A percentile compares a stretch with the other conserved stretches of the same genome.
Conservation (phyloP, 305 asterid species). For the Lippia alba region DNA sequence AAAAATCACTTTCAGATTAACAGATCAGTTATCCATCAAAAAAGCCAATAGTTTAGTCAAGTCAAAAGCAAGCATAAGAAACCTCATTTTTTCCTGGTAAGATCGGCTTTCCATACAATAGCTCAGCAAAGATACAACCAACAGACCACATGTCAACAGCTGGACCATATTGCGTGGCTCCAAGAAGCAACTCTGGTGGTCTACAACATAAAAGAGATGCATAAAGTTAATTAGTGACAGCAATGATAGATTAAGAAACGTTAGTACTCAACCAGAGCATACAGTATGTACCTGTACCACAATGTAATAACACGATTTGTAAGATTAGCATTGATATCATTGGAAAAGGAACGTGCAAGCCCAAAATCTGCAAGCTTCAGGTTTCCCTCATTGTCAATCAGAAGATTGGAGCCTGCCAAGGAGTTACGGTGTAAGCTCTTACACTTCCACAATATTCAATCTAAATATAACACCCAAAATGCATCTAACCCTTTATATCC, state of each 20-base stretch:
- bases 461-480: constrained; percentile 23
- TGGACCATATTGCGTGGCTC: constrained; percentile 96
- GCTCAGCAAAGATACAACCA: constrained; percentile 98
- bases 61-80: constrained; percentile 29
- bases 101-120: constrained; percentile 84
- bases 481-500: constrained; percentile 79
- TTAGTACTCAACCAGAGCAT: constrained; percentile 15
- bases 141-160: constrained; percentile 99
- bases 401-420: constrained; percentile 89
- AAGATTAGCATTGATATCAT: constrained; percentile 79
- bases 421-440: constrained; percentile 20
- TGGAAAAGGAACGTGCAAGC: constrained; percentile 85
- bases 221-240: constrained; percentile 20
- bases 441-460: constrained; percentile 11
- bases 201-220: constrained; percentile 42
- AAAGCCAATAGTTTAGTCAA: constrained; percentile 10
- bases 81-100: constrained; percentile 90
- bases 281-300: constrained; percentile 85
- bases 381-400: constrained; percentile 91
- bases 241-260: constrained; percentile 18
- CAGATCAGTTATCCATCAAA: constrained; percentile 24
- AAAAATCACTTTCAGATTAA: constrained; percentile 21
- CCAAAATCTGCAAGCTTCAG: constrained; percentile 98
- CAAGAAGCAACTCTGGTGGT: constrained; percentile 97
- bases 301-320: constrained; percentile 93